Evolutionary conservation across 78 protist genomes (phyloP), one percentile per base, ranked within the genome.

Genomic region (Dictyostelium capitatum): DNA sequence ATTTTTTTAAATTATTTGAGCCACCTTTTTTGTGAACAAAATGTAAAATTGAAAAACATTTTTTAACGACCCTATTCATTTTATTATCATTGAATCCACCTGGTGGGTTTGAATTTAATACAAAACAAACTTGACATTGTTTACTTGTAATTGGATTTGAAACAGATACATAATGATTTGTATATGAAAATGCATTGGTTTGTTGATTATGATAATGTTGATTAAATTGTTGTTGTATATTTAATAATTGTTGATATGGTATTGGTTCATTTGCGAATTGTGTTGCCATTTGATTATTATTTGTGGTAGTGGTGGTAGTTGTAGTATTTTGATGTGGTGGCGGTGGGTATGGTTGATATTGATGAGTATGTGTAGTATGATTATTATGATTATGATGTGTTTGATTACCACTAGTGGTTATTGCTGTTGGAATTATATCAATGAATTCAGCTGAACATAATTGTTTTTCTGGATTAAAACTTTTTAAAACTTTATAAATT

Each of bases 41-140:
- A 19, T 23, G 74, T 25, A 85, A 48, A 53, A 85, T 51, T 62
- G 92, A 57, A 48, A 25, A 77, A 37, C 83, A 87, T 64, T 77
- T 77, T 17, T 48, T 77, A 14, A 74, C 75, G 4, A 87, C 70
- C 77, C 69, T 87, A 54, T 74, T 77, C 79, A 87, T 77, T 50
- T 74, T 37, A 20, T 87, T 79, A 62, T 87, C 84, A 64, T 84
- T 67, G 8, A 64, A 37, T 1, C 50, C 15, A 2, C 50, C 15
- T 30, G 84, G 79, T 19, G 67, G 82, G 6, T 25, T n/a, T 28
- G 23, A 46, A 19, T 23, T 46, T n/a, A 51, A 79, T 10, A 53
- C 51, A 48, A 59, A 53, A 32, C 91, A 83, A 73, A 83, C 57
- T 43, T 6, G 80, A 56, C 91, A 83, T 83, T 23, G 59, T 6